These are phyloP conservation scores for Yamadazyma buinensis DNA, from an alignment of 1,139 yeast genomes.

Conservation along the genomic window DNA sequence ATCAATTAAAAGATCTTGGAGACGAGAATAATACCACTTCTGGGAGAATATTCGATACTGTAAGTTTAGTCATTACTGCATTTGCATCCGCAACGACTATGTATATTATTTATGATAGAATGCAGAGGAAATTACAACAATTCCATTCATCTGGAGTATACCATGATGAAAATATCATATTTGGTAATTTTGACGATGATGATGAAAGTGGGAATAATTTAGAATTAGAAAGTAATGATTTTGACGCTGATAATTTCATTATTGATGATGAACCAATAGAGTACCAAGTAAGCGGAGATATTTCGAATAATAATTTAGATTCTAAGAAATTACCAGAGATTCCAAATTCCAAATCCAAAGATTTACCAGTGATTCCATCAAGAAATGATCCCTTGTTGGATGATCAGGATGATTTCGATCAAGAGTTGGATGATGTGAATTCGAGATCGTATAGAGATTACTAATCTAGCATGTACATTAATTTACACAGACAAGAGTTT, in stretches of 20 bases:
- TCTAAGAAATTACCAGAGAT: background rate
- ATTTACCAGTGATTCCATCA: background rate
- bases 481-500: slow-evolving; percentile 1
- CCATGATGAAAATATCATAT: slow-evolving; percentile 31
- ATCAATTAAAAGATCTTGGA: slow-evolving; percentile 69
- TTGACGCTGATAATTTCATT: slow-evolving; percentile 22
- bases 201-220: slow-evolving; percentile 20
- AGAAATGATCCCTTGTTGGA: background rate
- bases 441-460: slow-evolving; percentile 10
- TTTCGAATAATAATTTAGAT: background rate
- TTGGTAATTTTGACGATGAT: slow-evolving; percentile 41
- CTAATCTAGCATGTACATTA: slow-evolving; percentile 7
- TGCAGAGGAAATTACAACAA: slow-evolving; percentile 37
- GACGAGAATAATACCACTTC: slow-evolving; percentile 46
- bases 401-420: background rate
- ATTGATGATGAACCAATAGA: slow-evolving; percentile 28
- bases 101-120: slow-evolving; percentile 65
- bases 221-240: slow-evolving; percentile 21
- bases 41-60: slow-evolving; percentile 56
- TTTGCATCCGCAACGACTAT: slow-evolving; percentile 61
- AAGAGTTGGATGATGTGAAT: slow-evolving; percentile 3
- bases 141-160: slow-evolving; percentile 20
- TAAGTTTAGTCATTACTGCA: slow-evolving; percentile 60
- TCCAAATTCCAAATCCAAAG: background rate
- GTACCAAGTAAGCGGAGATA: background rate